Evolutionary conservation across 306 rosid genomes (phyloP).

Genomic region (Argentina anserina): DNA sequence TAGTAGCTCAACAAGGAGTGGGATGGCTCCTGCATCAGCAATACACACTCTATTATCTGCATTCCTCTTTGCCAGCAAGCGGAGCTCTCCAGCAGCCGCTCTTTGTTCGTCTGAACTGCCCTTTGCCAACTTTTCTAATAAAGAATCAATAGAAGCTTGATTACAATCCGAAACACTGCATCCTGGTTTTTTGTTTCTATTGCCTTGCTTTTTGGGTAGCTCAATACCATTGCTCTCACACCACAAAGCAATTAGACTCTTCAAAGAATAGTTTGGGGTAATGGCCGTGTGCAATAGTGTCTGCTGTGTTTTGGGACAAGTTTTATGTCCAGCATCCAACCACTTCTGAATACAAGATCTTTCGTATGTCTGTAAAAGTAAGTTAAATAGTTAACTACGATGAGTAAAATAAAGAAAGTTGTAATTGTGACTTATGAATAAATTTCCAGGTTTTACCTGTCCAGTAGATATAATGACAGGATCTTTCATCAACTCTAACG

Average conservation of each 20-base stretch:
- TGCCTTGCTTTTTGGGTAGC: conserved; percentile 72
- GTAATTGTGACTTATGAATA: conserved; percentile 1
- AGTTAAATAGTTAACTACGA: conserved; percentile 9
- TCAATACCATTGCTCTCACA: conserved; percentile 97
- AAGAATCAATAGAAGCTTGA: conserved; percentile 49
- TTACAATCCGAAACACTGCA: conserved; percentile 74
- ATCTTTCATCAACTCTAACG: conserved; percentile 94
- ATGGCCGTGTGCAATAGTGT: conserved; percentile 80
- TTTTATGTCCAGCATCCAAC: conserved; percentile 94
- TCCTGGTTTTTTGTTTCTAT: conserved; percentile 62
- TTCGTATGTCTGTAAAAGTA: conserved; percentile 79
- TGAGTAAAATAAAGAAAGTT: neutral
- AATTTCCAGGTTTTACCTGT: conserved; percentile 56
- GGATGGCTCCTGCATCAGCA: conserved; percentile 97
- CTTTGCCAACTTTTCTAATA: conserved; percentile 56
- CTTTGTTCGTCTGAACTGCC: conserved; percentile 76
- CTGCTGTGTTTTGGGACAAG: conserved; percentile 95
- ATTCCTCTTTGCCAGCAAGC: conserved; percentile 93
- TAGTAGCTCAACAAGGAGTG: conserved; percentile 77
- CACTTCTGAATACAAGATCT: conserved; percentile 92
- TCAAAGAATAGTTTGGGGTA: conserved; percentile 94
- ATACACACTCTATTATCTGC: conserved; percentile 90
- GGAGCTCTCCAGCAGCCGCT: conserved; percentile 94
- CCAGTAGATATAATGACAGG: conserved; percentile 96
- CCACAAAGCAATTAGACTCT: conserved; percentile 92